A percentile compares a stretch with the other conserved stretches of the same genome.
These are phyloP conservation scores for Glonium stellatum DNA, from an alignment of 495 filamentous ascomycete genomes.

Conservation along the genomic window DNA sequence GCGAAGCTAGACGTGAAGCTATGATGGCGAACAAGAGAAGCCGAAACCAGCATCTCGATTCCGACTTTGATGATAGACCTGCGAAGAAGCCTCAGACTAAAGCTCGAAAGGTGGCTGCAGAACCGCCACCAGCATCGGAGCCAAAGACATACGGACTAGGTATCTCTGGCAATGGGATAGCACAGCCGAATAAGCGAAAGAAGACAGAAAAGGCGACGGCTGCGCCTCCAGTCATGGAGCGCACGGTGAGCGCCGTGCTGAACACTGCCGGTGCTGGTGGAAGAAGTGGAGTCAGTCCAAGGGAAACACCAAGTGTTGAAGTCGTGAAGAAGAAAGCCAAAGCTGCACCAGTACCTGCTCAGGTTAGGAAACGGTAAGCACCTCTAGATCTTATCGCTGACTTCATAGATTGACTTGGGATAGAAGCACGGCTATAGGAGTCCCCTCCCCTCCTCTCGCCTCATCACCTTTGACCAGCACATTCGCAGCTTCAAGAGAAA, in stretches of 20 bases:
- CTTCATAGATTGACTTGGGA: constrained; percentile 3
- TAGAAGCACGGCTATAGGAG: constrained; percentile 38
- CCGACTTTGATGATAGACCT: constrained; percentile 65
- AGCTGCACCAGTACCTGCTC: constrained; percentile 51
- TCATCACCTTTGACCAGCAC: constrained; percentile 65
- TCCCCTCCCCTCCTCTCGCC: constrained; percentile 60
- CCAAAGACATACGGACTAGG: constrained; percentile 34
- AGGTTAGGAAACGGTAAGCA: constrained; percentile 54
- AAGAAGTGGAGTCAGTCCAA: constrained; percentile 49
- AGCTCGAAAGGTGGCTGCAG: constrained; percentile 55
- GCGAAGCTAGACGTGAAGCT: constrained; percentile 74
- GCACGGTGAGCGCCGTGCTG: constrained; percentile 57
- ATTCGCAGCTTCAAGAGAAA: constrained; percentile 47
- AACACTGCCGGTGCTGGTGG: constrained; percentile 40
- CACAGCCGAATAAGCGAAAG: constrained; percentile 59
- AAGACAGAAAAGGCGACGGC: constrained; percentile 65
- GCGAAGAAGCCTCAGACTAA: constrained; percentile 53
- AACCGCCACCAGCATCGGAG: constrained; percentile 27
- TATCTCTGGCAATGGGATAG: constrained; percentile 26
- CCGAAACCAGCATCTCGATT: constrained; percentile 60
- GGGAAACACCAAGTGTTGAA: constrained; percentile 54
- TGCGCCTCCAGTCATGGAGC: constrained; percentile 50
- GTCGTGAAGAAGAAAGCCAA: constrained; percentile 62
- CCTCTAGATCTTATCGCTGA: not conserved
- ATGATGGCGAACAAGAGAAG: constrained; percentile 63